Percentiles rank a stretch among this genome's conserved stretches.
These are phyloP conservation scores for Wickerhamomyces sp. DNA, from an alignment of 1,139 yeast species.

Conservation along the genomic window DNA sequence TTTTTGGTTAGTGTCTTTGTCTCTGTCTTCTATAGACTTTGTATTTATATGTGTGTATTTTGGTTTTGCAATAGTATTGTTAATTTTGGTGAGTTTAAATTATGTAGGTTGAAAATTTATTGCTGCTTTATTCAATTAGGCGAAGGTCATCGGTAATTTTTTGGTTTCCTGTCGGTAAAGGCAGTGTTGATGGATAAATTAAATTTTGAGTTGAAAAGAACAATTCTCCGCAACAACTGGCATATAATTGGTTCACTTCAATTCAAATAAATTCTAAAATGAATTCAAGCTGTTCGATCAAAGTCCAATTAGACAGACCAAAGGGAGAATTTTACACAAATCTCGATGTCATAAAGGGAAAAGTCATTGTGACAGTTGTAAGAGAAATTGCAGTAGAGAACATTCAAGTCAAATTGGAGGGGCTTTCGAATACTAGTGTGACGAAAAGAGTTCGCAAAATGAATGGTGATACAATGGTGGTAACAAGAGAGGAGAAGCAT, in stretches of 20 bases:
- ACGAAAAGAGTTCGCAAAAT: background rate
- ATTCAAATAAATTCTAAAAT: background rate
- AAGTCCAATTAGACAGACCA: background rate
- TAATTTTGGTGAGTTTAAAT: background rate
- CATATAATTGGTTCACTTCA: too few relatives aligned
- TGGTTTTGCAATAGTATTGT: background rate
- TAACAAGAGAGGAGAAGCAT: slow-evolving; percentile 31
- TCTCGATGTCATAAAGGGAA: slow-evolving; percentile 13
- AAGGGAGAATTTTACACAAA: background rate
- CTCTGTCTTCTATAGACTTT: background rate
- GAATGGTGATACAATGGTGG: background rate
- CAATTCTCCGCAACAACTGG: too few relatives aligned
- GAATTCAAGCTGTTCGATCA: background rate
- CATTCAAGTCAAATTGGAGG: slow-evolving; percentile 58
- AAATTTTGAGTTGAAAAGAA: too few relatives aligned
- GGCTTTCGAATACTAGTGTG: slow-evolving; percentile 39
- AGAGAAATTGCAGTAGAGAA: slow-evolving; percentile 42
- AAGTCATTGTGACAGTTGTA: slow-evolving; percentile 9
- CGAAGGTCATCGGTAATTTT: too few relatives aligned
- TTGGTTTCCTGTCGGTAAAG: too few relatives aligned
- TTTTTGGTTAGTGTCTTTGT: background rate
- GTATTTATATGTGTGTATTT: background rate
- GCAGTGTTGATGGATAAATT: too few relatives aligned
- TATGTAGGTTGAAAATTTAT: too few relatives aligned
- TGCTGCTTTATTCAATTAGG: too few relatives aligned